A percentile compares a stretch with the other conserved stretches of the same genome.
These are phyloP conservation scores for Pseudotsuga menziesii DNA, from an alignment of 75 land plant genomes.

Conservation along the genomic window DNA sequence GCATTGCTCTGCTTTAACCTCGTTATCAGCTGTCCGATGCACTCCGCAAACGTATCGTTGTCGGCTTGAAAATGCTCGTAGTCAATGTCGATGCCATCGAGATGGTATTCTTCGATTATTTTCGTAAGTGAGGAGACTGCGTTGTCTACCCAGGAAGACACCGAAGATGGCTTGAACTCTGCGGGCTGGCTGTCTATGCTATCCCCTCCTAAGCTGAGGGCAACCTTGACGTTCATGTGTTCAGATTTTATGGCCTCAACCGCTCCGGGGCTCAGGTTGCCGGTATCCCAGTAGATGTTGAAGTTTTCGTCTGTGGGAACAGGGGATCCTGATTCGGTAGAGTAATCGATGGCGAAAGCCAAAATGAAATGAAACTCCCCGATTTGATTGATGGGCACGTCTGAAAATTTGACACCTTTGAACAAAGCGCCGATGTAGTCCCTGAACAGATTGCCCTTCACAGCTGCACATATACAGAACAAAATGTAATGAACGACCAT, in stretches of 20 bases:
- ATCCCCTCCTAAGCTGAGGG: constrained; percentile 9
- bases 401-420: constrained; percentile 16
- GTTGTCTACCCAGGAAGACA: constrained; percentile 18
- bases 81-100: constrained; percentile 49
- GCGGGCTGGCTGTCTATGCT: neutral
- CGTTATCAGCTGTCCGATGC: constrained; percentile 34
- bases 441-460: neutral
- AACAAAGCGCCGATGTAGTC: constrained; percentile 9
- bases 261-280: neutral
- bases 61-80: constrained; percentile 39
- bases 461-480: neutral
- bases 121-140: constrained; percentile 36
- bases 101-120: constrained; percentile 25
- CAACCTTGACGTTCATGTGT: constrained; percentile 7
- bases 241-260: neutral
- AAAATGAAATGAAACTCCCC: constrained; percentile 9
- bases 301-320: constrained; percentile 11
- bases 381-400: constrained; percentile 18
- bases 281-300: constrained; percentile 1
- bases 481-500: too few relatives aligned
- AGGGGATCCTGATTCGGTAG: neutral
- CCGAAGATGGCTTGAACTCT: constrained; percentile 8
- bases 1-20: constrained; percentile 24
- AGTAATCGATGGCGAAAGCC: constrained; percentile 13
- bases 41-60: constrained; percentile 22